Conservation (phyloP, 1,284 basidiomycete species). For the Irpex lacteus region DNA sequence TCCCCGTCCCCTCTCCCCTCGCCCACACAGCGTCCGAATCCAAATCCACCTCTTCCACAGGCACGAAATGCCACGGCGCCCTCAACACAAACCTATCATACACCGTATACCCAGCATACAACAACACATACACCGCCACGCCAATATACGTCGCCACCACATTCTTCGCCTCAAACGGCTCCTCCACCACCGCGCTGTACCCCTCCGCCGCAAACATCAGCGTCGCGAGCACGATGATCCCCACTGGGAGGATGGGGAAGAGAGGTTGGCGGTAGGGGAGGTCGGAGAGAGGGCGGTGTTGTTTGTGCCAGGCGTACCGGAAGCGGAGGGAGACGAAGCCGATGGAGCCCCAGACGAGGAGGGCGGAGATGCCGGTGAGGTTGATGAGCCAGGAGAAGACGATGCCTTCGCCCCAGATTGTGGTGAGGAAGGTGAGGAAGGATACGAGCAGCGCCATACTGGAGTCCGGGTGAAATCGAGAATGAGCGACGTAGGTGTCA, state of each 20-base stretch:
- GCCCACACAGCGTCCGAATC: slow-evolving; percentile 49
- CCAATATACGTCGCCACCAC: slow-evolving; percentile 42
- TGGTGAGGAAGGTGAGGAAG: slow-evolving; percentile 51
- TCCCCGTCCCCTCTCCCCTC: slow-evolving; percentile 38
- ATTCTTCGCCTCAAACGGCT: slow-evolving; percentile 35
- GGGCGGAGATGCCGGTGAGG: slow-evolving; percentile 65
- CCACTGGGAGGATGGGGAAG: slow-evolving; percentile 44
- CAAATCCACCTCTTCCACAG: slow-evolving; percentile 39
- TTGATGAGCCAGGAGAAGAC: slow-evolving; percentile 63
- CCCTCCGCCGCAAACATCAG: slow-evolving; percentile 52
- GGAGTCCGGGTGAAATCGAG: not conserved
- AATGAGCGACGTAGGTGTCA: not conserved
- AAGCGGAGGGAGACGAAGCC: slow-evolving; percentile 52
- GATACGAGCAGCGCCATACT: slow-evolving; percentile 39
- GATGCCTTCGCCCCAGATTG: slow-evolving; percentile 52
- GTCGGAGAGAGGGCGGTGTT: slow-evolving; percentile 38
- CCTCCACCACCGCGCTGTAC: slow-evolving; percentile 37
- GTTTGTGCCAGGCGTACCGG: slow-evolving; percentile 42
- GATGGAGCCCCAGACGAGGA: slow-evolving; percentile 65
- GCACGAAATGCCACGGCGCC: slow-evolving; percentile 28
- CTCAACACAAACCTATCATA: slow-evolving; percentile 29
- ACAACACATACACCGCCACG: slow-evolving; percentile 31
- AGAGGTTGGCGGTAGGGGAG: slow-evolving; percentile 47
- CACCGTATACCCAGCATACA: slow-evolving; percentile 34
- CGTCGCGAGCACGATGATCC: slow-evolving; percentile 40